Conservation (phyloP, 73 alveolate species). For the Breviolum minutum region DNA sequence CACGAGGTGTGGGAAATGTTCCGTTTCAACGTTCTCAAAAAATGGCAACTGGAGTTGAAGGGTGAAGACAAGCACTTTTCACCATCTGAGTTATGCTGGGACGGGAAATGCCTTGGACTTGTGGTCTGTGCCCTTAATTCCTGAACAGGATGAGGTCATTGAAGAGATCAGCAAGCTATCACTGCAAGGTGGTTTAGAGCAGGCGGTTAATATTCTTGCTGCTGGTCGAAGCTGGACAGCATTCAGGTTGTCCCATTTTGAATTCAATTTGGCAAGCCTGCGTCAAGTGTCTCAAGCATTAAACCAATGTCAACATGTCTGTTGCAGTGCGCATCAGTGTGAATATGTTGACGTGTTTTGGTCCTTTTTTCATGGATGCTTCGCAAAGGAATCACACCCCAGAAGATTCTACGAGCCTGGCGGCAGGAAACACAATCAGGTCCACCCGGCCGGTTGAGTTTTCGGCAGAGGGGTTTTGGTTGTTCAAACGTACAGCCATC, state of each 20-base stretch:
- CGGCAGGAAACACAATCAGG: slow-evolving; percentile 35
- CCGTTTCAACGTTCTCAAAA: background rate
- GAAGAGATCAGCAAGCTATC: slow-evolving; percentile 38
- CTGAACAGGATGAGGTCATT: background rate
- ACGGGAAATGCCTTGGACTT: background rate
- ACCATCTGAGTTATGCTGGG: no score
- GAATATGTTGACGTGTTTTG: no score
- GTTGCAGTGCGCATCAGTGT: no score
- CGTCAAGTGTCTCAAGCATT: no score
- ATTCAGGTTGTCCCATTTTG: background rate
- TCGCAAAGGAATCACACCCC: slow-evolving; percentile 26
- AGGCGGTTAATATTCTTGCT: slow-evolving; percentile 7
- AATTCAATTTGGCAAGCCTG: background rate
- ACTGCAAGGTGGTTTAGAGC: slow-evolving; percentile 36
- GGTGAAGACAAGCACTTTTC: background rate
- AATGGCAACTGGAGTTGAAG: background rate
- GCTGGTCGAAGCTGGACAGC: background rate
- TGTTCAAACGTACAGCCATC: no score
- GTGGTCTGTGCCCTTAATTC: background rate
- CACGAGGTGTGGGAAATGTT: background rate
- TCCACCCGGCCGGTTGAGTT: background rate
- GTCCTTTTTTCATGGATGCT: no score
- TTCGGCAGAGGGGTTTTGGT: background rate
- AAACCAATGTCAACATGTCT: no score
- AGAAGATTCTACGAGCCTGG: slow-evolving; percentile 27